Evolutionary conservation across 306 rosid genomes (phyloP).

Genomic region (Lotus japonicus): DNA sequence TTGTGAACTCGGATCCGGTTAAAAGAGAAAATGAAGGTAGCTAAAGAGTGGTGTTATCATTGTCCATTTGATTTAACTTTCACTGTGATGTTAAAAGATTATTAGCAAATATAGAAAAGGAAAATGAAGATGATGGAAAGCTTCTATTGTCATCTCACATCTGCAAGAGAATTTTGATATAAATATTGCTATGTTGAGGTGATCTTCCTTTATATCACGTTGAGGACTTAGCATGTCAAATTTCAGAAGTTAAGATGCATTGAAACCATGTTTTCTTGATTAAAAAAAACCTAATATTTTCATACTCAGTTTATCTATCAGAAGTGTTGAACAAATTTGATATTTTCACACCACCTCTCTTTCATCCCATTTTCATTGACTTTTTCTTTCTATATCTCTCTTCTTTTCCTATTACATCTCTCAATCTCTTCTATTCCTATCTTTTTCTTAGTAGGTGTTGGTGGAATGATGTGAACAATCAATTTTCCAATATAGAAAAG

Average conservation of each 20-base stretch:
- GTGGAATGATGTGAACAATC: no score
- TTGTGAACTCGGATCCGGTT: constrained; percentile 64
- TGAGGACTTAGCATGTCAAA: neutral
- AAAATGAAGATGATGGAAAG: constrained; percentile 12
- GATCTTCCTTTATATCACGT: neutral
- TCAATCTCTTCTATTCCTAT: no score
- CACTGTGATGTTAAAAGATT: neutral
- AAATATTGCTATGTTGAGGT: neutral
- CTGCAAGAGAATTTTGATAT: constrained; percentile 12
- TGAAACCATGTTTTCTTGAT: neutral
- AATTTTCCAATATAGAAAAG: no score
- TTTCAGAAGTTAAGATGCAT: neutral
- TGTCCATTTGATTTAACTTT: constrained; percentile 3
- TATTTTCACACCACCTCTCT: no score
- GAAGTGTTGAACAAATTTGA: no score
- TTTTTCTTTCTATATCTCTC: no score
- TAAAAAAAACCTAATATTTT: neutral
- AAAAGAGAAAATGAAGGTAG: constrained; percentile 52
- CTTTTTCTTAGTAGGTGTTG: no score
- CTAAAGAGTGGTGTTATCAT: constrained; percentile 22
- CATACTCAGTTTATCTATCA: neutral
- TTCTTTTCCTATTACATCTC: no score
- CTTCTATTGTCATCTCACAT: neutral
- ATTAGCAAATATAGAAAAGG: constrained; percentile 2
- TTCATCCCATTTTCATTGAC: no score